Conservation (phyloP, 352 stramenopile species). For the Globisporangium nagaii region DNA sequence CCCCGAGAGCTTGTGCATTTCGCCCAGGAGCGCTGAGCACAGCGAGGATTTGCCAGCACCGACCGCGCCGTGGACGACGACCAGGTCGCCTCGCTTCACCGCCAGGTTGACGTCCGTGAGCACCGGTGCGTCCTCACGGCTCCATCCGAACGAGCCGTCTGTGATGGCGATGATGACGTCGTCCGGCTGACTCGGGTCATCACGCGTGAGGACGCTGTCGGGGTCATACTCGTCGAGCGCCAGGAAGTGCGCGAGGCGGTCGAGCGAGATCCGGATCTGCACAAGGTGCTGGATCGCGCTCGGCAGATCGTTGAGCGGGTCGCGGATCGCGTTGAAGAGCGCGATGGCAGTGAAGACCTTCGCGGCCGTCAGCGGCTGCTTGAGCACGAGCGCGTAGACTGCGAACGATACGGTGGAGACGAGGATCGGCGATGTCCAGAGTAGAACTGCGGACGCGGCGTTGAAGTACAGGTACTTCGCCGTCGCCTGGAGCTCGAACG, state of each 20-base stretch:
- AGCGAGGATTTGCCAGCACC: background rate
- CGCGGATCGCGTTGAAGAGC: conserved; percentile 39
- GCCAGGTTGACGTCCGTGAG: background rate
- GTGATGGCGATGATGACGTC: background rate
- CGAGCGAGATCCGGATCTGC: conserved; percentile 30
- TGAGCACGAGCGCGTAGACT: conserved; percentile 28
- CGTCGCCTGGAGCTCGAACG: conserved; percentile 29
- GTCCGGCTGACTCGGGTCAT: background rate
- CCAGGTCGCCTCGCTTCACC: background rate
- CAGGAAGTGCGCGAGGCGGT: conserved; percentile 32
- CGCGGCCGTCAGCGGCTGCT: conserved; percentile 28
- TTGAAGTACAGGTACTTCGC: conserved; percentile 48
- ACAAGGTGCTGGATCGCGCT: conserved; percentile 25
- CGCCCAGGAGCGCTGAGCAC: background rate
- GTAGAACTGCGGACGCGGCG: conserved; percentile 44
- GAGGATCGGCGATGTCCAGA: conserved; percentile 35
- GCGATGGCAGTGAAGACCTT: conserved; percentile 44
- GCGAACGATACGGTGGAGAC: conserved; percentile 43
- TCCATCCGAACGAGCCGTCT: background rate
- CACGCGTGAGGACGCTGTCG: background rate
- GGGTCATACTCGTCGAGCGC: background rate
- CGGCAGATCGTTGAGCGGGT: conserved; percentile 27
- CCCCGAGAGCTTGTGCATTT: background rate
- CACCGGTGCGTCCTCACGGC: background rate
- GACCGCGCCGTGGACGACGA: background rate